These are phyloP conservation scores for Dendrobium officinale DNA, from an alignment of 106 monocot species.

Conservation along the genomic window DNA sequence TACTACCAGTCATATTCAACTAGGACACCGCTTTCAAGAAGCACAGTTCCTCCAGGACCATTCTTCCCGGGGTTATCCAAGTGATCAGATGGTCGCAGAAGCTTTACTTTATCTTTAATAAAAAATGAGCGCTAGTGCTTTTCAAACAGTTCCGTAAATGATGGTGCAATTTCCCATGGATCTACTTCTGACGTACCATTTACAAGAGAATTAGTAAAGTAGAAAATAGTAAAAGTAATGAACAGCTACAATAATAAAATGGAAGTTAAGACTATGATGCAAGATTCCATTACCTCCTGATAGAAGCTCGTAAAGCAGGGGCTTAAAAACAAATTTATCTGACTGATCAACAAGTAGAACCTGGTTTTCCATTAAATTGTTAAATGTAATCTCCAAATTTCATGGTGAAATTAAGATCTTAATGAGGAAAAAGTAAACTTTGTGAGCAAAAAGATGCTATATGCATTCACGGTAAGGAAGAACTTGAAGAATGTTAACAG, in stretches of 20 bases:
- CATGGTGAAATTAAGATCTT: not conserved
- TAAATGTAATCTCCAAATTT: not conserved
- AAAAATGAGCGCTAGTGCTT: slow-evolving; percentile 73
- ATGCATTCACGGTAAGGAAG: too few relatives aligned
- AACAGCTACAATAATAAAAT: not conserved
- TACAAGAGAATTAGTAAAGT: slow-evolving; percentile 7
- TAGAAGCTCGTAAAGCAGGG: slow-evolving; percentile 89
- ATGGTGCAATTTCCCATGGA: slow-evolving; percentile 93
- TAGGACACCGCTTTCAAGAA: slow-evolving; percentile 80
- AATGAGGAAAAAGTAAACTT: not conserved
- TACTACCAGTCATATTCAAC: slow-evolving; percentile 96
- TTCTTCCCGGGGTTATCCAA: slow-evolving; percentile 21
- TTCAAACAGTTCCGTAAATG: slow-evolving; percentile 77
- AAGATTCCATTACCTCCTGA: slow-evolving; percentile 62
- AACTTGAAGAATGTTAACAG: too few relatives aligned
- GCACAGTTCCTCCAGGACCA: slow-evolving; percentile 48
- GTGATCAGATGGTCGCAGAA: slow-evolving; percentile 63
- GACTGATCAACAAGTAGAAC: slow-evolving; percentile 90
- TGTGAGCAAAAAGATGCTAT: too few relatives aligned
- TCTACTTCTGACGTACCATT: slow-evolving; percentile 73
- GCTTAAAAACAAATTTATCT: slow-evolving; percentile 95
- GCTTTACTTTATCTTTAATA: slow-evolving; percentile 77
- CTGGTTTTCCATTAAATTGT: slow-evolving; percentile 27
- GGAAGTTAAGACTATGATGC: not conserved
- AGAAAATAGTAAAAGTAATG: not conserved